Base-by-base conservation (phyloP, 1,284 basidiomycete species). In the Somion occarium region DNA sequence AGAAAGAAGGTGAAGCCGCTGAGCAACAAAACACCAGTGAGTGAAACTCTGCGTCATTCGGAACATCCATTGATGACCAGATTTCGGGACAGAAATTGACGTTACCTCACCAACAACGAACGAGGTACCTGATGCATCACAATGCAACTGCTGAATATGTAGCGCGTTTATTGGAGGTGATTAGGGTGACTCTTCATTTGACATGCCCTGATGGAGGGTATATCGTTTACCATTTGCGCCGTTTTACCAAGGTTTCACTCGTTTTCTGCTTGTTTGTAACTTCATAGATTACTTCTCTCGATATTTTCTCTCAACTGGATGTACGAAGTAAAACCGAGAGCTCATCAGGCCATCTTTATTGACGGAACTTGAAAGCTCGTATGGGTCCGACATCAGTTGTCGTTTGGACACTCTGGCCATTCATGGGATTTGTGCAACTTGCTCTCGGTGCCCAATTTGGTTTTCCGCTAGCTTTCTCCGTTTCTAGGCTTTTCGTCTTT, bases 81-180 rank as follows among this genome's bases (percentile, higher is more conserved):
- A 38, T 43, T 24, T 44, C 5, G 43, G n/a, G 49, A 45, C 60
- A 91, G 89, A 88, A 78, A 90, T 91, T 62, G 88, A 91, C 63
- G 89, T 91, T 48, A 88, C 84, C 56, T 79, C 83, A 56, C 75
- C 85, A 55, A 70, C 75, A 52, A 62, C 75, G 43, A 75, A 72
- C 57, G 78, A 87, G 38, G 75, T 91, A 13, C 89, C 88, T 46
- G 88, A 91, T 59, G 88, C 88, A 42, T 85, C 88, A 41, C 74
- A 81, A 56, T 91, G 88, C 66, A 80, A 81, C 55, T 91, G 88
- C 68, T 91, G 60, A 75, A 57, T 34, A 52, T 30, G 20, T 15
- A 7, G 7, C 43, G 19, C 25, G 19, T 39, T 15, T 39, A 3
- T 39, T 39, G 38, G 38, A 39, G 38, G n/a, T 4, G 38, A 4